Evolutionary conservation across 1,284 basidiomycete species (phyloP).

Genomic region (Cryptococcus sp.): DNA sequence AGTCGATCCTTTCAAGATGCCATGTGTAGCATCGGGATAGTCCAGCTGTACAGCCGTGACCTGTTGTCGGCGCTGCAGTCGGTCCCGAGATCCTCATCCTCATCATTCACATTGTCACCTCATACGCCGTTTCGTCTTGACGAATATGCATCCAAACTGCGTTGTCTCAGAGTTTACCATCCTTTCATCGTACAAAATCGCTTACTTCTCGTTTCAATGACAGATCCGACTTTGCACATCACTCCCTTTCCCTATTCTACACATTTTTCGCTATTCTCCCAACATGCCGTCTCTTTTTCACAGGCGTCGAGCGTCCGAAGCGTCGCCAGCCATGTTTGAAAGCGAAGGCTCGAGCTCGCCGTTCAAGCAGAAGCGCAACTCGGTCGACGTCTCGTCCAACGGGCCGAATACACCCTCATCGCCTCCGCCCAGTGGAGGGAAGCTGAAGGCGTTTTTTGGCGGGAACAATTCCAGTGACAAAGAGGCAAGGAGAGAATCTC

Average conservation of each 20-base stretch:
- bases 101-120: too few relatives aligned
- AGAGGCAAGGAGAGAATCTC: constrained; percentile 12
- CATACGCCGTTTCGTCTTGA: too few relatives aligned
- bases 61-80: too few relatives aligned
- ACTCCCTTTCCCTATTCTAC: neutral
- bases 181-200: too few relatives aligned
- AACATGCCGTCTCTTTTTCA: neutral
- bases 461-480: constrained; percentile 7
- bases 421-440: constrained; percentile 15
- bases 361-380: constrained; percentile 13
- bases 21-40: too few relatives aligned
- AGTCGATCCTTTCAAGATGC: too few relatives aligned
- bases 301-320: constrained; percentile 14
- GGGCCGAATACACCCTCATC: neutral
- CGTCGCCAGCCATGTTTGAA: neutral
- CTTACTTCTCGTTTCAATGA: too few relatives aligned
- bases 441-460: constrained; percentile 24
- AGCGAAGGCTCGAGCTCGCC: constrained; percentile 1
- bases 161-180: too few relatives aligned
- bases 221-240: constrained; percentile 17
- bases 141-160: too few relatives aligned
- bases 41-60: too few relatives aligned
- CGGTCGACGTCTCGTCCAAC: constrained; percentile 9
- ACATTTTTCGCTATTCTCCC: too few relatives aligned
- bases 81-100: too few relatives aligned